Percentiles rank a stretch among this genome's conserved stretches.
Evolutionary conservation across 2,329 filamentous ascomycete species (phyloP).

Genomic region (Septoria linicola): DNA sequence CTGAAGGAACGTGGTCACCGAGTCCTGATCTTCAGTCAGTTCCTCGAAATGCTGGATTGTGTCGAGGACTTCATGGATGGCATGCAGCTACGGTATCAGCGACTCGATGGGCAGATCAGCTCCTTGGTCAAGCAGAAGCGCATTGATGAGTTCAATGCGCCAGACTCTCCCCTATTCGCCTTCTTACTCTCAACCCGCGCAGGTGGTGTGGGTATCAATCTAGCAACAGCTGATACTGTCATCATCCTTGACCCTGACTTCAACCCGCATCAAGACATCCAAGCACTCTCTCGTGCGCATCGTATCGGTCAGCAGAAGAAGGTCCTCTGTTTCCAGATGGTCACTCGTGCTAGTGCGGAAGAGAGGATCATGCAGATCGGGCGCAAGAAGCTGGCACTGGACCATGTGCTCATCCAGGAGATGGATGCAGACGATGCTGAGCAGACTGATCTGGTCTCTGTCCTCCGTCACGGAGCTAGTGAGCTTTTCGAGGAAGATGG

Average conservation of each 20-base stretch:
- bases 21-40: conserved; percentile 94
- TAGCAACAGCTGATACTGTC: conserved; percentile 94
- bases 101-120: conserved; percentile 80
- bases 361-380: conserved; percentile 97
- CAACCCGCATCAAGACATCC: conserved; percentile 96
- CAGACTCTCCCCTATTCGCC: conserved; percentile 77
- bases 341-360: conserved; percentile 84
- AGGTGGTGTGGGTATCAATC: conserved; percentile 94
- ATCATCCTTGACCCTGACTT: conserved; percentile 97
- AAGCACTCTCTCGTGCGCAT: conserved; percentile 90
- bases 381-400: conserved; percentile 91
- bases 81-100: conserved; percentile 69
- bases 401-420: conserved; percentile 89
- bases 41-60: conserved; percentile 80
- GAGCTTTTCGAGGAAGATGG: conserved; percentile 79
- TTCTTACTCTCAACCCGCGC: conserved; percentile 93
- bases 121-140: conserved; percentile 88
- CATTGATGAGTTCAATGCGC: conserved; percentile 90
- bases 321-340: conserved; percentile 90
- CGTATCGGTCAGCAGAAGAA: conserved; percentile 96
- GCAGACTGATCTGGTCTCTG: conserved; percentile 77
- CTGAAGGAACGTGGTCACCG: conserved; percentile 81
- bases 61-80: conserved; percentile 87
- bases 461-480: conserved; percentile 82
- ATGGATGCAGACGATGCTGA: conserved; percentile 83